Evolutionary conservation across 768 basidiomycete species (phyloP), one percentile per base, ranked within the genome.

Genomic region (Hortiboletus flavorubellus): DNA sequence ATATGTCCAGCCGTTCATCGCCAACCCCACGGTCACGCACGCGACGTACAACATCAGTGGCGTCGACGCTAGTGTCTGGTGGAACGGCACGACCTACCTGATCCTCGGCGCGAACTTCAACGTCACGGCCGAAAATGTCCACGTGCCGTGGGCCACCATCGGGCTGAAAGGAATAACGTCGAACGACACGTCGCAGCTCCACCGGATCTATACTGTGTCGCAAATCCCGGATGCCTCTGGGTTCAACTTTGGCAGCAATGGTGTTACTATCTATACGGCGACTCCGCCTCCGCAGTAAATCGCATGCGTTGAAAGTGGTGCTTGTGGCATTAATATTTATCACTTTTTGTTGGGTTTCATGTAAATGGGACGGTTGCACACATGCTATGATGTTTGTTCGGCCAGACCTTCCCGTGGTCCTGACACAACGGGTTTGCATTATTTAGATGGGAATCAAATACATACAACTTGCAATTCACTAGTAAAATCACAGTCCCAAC

Each of bases 61-160:
- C 4, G 68, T 70, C 15, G 70, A 70, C 21, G 60, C 40, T 0
- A 56, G 68, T 6, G 31, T 62, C 5, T 68, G 64, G 66, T 21
- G 21, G 21, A 21, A 21, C 21, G 21, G 21, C 21, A 21, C 21
- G 21, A 21, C 21, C 21, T 21, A 63, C 30, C 43, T 70, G 42
- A 44, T 72, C 21, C 31, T 70, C n/a, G 51, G 60, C 38, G 34
- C 53, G 5, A 68, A 66, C 29, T 15, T 59, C 21, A 39, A 49
- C 43, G 5, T 15, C 8, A 5, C 38, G 0, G 0, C 38, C 2
- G 21, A 21, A 21, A 21, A 21, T 21, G 54, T 51, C 10, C 60
- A 37, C 11, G 58, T 68, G 3, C 55, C 68, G 2, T 72, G 61
- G 60, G 26, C 0, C 9, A 52, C 21, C 0, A 41, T 71, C 15